Percentiles rank a stretch among this genome's conserved stretches.
Evolutionary conservation across 2,329 filamentous ascomycete genomes (phyloP).

Genomic region (Madurella fahalii): DNA sequence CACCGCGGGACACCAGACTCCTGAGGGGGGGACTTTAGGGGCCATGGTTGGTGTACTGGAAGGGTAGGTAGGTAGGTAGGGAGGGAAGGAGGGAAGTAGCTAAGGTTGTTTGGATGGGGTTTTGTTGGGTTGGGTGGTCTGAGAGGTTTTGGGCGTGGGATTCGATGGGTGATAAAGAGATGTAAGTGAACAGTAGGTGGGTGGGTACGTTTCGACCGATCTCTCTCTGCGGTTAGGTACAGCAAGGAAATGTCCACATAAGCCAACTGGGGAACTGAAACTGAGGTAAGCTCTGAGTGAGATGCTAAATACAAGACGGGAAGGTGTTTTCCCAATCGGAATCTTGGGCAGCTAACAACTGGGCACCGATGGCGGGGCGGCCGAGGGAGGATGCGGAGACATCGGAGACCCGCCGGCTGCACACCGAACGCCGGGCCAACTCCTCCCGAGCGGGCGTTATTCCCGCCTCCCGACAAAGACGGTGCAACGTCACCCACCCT

Average conservation of each 20-base stretch:
- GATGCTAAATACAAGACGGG: not conserved
- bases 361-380: conserved; percentile 1
- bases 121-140: no score
- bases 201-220: not conserved
- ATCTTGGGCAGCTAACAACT: not conserved
- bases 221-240: conserved; percentile 1
- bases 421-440: not conserved
- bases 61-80: not conserved
- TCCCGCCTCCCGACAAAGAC: not conserved
- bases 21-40: conserved; percentile 26
- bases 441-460: not conserved
- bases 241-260: not conserved
- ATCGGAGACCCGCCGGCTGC: not conserved
- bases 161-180: not conserved
- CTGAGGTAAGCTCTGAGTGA: not conserved
- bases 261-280: not conserved
- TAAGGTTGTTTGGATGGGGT: not conserved
- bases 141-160: not conserved
- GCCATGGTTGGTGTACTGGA: conserved; percentile 18
- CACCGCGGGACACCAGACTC: conserved; percentile 33
- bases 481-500: not conserved
- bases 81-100: not conserved
- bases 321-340: not conserved
- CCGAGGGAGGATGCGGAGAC: conserved; percentile 1
- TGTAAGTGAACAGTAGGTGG: conserved; percentile 3